Conservation (phyloP, 148 eudicot genomes). For the Rhododendron ovatum region DNA sequence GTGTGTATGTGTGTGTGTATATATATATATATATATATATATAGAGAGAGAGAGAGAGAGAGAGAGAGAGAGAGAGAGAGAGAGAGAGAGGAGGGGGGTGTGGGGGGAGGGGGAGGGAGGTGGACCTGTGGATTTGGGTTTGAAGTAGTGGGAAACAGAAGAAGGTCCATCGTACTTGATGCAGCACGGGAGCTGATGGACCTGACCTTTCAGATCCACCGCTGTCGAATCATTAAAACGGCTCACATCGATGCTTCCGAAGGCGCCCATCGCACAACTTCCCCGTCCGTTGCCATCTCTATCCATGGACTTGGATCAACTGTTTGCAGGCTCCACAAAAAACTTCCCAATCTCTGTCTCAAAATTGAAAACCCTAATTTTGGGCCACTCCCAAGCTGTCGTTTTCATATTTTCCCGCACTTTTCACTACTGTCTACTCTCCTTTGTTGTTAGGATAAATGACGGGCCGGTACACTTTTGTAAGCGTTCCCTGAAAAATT, state of each 20-base stretch:
- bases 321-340: neutral
- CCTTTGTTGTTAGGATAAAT: too few species aligned
- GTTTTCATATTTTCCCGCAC: neutral
- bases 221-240: slow-evolving; percentile 13
- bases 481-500: too few species aligned
- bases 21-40: too few species aligned
- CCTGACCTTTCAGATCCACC: slow-evolving; percentile 56
- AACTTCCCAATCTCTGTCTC: neutral
- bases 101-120: too few species aligned
- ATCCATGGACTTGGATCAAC: neutral
- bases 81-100: neutral
- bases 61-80: neutral
- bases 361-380: neutral
- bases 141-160: slow-evolving; percentile 73
- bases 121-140: slow-evolving; percentile 68
- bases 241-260: slow-evolving; percentile 32
- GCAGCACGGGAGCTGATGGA: slow-evolving; percentile 91
- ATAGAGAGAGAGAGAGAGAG: too few species aligned
- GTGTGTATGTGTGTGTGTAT: too few species aligned
- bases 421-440: neutral
- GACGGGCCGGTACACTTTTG: too few species aligned
- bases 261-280: slow-evolving; percentile 14
- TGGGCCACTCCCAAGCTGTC: neutral
- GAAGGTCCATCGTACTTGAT: slow-evolving; percentile 68
- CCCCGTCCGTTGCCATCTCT: neutral